These are phyloP conservation scores for Eutrema heterophyllum DNA, from an alignment of 345 rosid genomes.

Conservation along the genomic window DNA sequence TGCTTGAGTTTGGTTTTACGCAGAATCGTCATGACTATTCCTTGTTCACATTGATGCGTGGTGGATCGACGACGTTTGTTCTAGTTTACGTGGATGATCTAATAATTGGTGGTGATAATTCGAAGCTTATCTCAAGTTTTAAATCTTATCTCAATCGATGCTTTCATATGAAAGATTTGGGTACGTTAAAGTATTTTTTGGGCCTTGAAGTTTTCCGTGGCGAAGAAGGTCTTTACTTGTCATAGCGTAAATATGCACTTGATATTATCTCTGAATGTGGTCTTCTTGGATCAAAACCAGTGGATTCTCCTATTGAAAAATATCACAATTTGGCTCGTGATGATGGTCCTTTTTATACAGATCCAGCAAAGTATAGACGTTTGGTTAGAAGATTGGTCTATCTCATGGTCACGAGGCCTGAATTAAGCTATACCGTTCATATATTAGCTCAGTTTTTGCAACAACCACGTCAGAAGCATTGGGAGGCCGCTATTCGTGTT, in stretches of 20 bases:
- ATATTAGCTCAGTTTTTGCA: no score
- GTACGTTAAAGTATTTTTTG: not conserved
- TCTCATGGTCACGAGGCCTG: no score
- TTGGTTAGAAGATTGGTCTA: no score
- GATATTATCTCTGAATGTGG: not conserved
- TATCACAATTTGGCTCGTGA: no score
- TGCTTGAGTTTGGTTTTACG: not conserved
- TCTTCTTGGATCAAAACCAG: not conserved
- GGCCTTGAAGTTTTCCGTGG: not conserved
- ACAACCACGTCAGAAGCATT: no score
- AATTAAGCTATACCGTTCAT: no score
- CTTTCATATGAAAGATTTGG: not conserved
- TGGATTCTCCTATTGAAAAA: no score
- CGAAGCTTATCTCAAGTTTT: accelerated
- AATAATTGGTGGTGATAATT: not conserved
- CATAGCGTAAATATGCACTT: not conserved
- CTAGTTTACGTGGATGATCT: not conserved
- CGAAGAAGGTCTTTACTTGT: not conserved
- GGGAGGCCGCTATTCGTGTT: no score
- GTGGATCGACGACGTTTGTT: not conserved
- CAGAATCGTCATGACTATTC: not conserved
- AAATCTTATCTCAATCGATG: not conserved
- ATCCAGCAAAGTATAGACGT: no score
- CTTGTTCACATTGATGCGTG: not conserved
- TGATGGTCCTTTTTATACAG: no score